These are phyloP conservation scores for Serendipita sp. DNA, from an alignment of 768 basidiomycete species.

Conservation along the genomic window DNA sequence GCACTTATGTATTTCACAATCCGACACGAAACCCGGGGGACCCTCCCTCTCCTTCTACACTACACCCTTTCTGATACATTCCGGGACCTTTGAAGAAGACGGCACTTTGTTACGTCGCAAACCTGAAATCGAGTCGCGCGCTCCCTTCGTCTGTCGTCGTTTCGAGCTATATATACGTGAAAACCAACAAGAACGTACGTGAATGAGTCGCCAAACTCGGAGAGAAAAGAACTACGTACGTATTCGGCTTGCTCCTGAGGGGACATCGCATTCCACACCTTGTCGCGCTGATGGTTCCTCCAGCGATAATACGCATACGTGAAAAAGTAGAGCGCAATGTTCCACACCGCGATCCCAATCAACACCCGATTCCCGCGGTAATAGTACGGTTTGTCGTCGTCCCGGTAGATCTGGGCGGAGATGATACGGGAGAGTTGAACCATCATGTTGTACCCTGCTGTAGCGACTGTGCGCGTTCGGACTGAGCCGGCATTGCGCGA, in stretches of 20 bases:
- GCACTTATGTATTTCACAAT: too few species aligned
- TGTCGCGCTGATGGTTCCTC: constrained; percentile 33
- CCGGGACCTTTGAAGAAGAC: too few species aligned
- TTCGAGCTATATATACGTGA: constrained; percentile 38
- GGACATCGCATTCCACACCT: constrained; percentile 36
- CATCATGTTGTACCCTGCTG: constrained; percentile 45
- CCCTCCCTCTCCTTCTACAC: too few species aligned
- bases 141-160: constrained; percentile 51
- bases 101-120: constrained; percentile 27
- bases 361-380: constrained; percentile 43
- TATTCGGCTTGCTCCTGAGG: constrained; percentile 24
- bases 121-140: constrained; percentile 43
- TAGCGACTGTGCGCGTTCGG: constrained; percentile 31
- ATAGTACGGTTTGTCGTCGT: constrained; percentile 36
- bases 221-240: neutral
- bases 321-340: constrained; percentile 35
- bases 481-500: constrained; percentile 48
- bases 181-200: too few species aligned
- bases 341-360: constrained; percentile 38
- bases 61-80: too few species aligned
- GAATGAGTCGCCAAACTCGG: too few species aligned
- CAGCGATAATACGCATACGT: constrained; percentile 41
- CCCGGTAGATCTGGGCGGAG: constrained; percentile 41
- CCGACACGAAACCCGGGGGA: too few species aligned
- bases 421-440: constrained; percentile 32